Percentiles rank a stretch among this genome's conserved stretches.
These are phyloP conservation scores for Croton laevigatus DNA, from an alignment of 441 rosid genomes.

Conservation along the genomic window DNA sequence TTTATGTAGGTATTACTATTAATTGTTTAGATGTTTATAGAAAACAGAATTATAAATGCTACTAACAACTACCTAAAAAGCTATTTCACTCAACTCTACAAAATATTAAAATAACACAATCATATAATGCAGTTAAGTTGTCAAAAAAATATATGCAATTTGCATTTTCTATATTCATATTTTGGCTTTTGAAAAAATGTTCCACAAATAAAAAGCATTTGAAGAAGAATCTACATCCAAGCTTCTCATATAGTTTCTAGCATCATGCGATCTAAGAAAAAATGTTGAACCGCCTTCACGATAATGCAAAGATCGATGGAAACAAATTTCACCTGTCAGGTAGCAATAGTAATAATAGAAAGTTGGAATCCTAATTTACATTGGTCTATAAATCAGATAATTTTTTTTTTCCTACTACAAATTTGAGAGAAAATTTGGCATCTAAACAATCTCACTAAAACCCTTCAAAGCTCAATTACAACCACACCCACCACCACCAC, in stretches of 20 bases:
- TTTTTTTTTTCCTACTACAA: conserved; percentile 18
- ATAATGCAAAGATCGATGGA: neutral
- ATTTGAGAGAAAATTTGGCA: conserved; percentile 26
- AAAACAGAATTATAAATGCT: no score
- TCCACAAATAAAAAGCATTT: no score
- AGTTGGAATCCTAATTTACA: conserved; percentile 31
- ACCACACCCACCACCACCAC: conserved; percentile 30
- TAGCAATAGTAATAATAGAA: neutral
- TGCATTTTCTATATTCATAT: no score
- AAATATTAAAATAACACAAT: no score
- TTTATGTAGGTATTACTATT: no score
- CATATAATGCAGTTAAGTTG: no score
- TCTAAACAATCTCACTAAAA: conserved; percentile 23
- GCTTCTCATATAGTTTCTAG: neutral
- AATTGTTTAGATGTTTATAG: no score
- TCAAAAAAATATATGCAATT: no score
- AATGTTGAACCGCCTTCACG: conserved; percentile 2
- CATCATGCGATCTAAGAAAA: neutral
- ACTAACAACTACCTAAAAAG: no score
- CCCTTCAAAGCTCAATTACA: conserved; percentile 23
- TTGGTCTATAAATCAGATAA: conserved; percentile 23
- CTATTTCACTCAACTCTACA: no score
- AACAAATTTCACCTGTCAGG: neutral
- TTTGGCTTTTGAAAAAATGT: no score
- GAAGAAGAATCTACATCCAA: neutral